phyloP scores from a whole-genome alignment of 768 basidiomycete genomes.

The Macrolepiota fuliginosa region DNA sequence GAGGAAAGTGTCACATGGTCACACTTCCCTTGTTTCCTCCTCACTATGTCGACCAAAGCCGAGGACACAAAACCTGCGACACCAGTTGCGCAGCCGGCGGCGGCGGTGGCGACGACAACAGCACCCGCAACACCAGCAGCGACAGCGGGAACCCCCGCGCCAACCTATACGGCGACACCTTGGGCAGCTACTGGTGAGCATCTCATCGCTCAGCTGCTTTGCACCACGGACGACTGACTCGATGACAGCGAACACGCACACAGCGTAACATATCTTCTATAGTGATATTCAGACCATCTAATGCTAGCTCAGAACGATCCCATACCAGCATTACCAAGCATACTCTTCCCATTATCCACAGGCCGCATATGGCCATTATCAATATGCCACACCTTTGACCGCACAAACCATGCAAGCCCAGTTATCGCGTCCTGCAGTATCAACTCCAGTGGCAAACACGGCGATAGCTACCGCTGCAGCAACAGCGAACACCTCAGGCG shows the following conservation, averaged over 20 bases:
- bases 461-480: slow-evolving; percentile 19
- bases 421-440: slow-evolving; percentile 17
- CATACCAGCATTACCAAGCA: slow-evolving; percentile 49
- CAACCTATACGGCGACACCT: slow-evolving; percentile 11
- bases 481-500: slow-evolving; percentile 23
- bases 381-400: slow-evolving; percentile 34
- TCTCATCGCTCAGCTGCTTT: not conserved
- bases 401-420: slow-evolving; percentile 23
- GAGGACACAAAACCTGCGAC: slow-evolving; percentile 13
- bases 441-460: slow-evolving; percentile 20
- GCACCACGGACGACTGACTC: not conserved
- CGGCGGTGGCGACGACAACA: not conserved
- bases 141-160: not conserved
- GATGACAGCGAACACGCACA: not conserved
- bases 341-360: slow-evolving; percentile 44
- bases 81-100: slow-evolving; percentile 5
- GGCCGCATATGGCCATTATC: slow-evolving; percentile 47
- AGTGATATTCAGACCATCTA: slow-evolving; percentile 14
- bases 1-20: slow-evolving; percentile 7
- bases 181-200: slow-evolving; percentile 1
- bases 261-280: slow-evolving; percentile 8
- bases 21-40: not conserved
- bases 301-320: slow-evolving; percentile 34
- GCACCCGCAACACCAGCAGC: slow-evolving; percentile 11
- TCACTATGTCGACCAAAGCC: not conserved